Conservation (phyloP, 345 rosid species). For the Eucalyptus microcorys region DNA sequence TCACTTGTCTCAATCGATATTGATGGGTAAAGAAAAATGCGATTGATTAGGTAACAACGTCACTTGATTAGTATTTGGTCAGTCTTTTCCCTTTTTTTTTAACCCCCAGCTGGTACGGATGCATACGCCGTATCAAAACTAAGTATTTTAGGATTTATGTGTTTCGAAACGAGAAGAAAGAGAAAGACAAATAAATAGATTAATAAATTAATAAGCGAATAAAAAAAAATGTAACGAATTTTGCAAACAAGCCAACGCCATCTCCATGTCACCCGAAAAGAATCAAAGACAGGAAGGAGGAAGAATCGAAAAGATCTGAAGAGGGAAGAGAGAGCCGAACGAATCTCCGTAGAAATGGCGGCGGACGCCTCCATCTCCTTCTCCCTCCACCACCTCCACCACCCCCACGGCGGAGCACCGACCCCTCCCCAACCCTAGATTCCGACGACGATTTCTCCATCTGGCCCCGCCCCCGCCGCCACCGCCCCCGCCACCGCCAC, state of each 20-base stretch:
- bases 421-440: constrained; percentile 3
- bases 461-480: background rate
- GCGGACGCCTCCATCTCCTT: constrained; percentile 22
- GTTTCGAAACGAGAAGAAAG: background rate
- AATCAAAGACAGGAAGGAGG: background rate
- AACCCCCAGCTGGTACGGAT: background rate
- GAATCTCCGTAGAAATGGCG: background rate
- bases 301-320: background rate
- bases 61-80: background rate
- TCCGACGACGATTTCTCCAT: constrained; percentile 18
- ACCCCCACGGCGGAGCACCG: background rate
- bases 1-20: background rate
- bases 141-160: background rate
- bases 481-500: background rate
- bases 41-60: background rate
- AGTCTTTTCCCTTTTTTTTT: background rate
- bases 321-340: background rate
- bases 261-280: background rate
- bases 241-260: background rate
- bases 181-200: background rate
- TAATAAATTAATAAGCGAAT: background rate
- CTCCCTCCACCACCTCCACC: constrained; percentile 2
- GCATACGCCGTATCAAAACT: background rate
- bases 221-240: background rate
- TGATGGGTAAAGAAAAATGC: background rate